Evolutionary conservation across 441 rosid species (phyloP).

Genomic region (Metrosideros polymorpha): DNA sequence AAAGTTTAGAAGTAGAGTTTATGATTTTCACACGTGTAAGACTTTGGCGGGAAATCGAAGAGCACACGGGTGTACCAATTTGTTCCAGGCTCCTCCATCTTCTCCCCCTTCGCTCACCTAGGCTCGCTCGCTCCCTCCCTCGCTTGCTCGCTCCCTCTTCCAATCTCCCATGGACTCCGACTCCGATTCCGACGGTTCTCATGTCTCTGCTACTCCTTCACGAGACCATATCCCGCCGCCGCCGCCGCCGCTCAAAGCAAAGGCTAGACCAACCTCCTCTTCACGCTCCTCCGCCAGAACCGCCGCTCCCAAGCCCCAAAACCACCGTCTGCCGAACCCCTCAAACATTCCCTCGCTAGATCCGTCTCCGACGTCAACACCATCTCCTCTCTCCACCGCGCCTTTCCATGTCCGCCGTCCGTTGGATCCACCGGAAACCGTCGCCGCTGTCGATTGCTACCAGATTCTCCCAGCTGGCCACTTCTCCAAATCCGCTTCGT

Average conservation of each 20-base stretch:
- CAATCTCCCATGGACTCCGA: constrained; percentile 38
- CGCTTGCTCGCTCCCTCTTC: constrained; percentile 12
- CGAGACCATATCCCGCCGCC: constrained; percentile 19
- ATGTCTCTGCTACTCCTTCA: constrained; percentile 85
- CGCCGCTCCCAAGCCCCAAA: constrained; percentile 14
- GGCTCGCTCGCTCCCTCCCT: neutral
- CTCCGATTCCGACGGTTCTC: constrained; percentile 63
- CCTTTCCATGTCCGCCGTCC: constrained; percentile 71
- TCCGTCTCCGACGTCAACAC: neutral
- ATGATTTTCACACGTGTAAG: neutral
- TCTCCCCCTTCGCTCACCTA: neutral
- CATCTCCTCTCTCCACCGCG: constrained; percentile 22
- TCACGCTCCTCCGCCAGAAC: constrained; percentile 5
- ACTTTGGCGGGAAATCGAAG: neutral
- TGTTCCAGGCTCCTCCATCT: neutral
- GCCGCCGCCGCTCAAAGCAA: constrained; percentile 16
- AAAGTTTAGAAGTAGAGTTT: neutral
- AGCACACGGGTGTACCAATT: neutral
- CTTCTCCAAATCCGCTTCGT: constrained; percentile 51
- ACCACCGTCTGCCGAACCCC: constrained; percentile 10
- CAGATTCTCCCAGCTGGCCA: constrained; percentile 46
- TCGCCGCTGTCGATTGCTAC: constrained; percentile 10
- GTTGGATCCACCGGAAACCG: constrained; percentile 6
- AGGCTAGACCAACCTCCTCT: constrained; percentile 16
- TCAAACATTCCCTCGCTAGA: constrained; percentile 6